Evolutionary conservation across 257 asterid genomes (phyloP).

Genomic region (Phtheirospermum japonicum): DNA sequence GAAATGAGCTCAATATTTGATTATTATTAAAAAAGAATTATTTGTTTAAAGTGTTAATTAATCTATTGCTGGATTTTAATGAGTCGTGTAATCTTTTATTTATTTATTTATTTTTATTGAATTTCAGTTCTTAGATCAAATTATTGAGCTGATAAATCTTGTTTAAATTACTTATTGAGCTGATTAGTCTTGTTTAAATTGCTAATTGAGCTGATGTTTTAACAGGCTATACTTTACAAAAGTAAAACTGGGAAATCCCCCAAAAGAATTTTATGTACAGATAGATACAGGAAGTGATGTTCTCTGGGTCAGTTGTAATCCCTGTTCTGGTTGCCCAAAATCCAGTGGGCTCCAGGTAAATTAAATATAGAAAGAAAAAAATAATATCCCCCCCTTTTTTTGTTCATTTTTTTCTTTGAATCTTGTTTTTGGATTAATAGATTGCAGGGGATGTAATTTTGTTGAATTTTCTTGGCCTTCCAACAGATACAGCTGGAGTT

Average conservation of each 20-base stretch:
- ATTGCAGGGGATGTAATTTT: not conserved
- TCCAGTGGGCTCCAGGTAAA: constrained; percentile 90
- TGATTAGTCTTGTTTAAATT: constrained; percentile 13
- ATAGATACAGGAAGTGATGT: constrained; percentile 99
- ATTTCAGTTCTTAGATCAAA: not conserved
- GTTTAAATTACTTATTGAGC: constrained; percentile 1
- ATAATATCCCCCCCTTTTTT: not conserved
- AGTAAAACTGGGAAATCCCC: constrained; percentile 84
- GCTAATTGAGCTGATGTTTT: not conserved
- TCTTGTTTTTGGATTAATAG: not conserved
- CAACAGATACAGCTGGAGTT: constrained; percentile 75
- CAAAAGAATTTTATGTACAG: constrained; percentile 89
- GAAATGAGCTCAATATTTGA: too few species aligned
- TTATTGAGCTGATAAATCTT: constrained; percentile 8
- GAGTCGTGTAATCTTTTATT: too few species aligned
- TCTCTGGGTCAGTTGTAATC: constrained; percentile 85
- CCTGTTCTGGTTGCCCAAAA: constrained; percentile 90
- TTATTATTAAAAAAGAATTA: too few species aligned
- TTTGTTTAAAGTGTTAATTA: too few species aligned
- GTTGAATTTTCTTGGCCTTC: not conserved
- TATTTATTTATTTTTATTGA: not conserved
- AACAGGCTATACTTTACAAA: constrained; percentile 83
- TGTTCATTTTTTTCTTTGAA: constrained; percentile 3
- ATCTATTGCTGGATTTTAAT: too few species aligned
- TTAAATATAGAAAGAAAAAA: not conserved